A percentile compares a stretch with the other conserved stretches of the same genome.
Evolutionary conservation across 192 early-diverging fungal genomes (phyloP).

Genomic region (Backusella sp.): DNA sequence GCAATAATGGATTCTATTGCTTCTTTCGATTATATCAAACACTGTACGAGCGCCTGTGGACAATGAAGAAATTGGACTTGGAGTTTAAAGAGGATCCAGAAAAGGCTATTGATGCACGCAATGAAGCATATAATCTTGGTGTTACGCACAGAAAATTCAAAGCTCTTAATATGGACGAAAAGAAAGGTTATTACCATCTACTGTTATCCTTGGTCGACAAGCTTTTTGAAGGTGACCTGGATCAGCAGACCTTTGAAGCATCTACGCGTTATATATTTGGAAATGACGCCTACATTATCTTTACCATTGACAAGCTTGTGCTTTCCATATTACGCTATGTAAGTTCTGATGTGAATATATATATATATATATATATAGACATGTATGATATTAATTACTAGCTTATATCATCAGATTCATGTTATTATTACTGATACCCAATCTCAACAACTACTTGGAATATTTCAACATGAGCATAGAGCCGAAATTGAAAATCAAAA

Average conservation of each 20-base stretch:
- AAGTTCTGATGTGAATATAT: slow-evolving; percentile 6
- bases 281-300: slow-evolving; percentile 80
- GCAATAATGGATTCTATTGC: slow-evolving; percentile 81
- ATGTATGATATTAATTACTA: not conserved
- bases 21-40: slow-evolving; percentile 89
- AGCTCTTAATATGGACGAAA: slow-evolving; percentile 49
- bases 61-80: slow-evolving; percentile 73
- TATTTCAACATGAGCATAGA: slow-evolving; percentile 56
- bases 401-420: slow-evolving; percentile 3
- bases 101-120: slow-evolving; percentile 48
- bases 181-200: slow-evolving; percentile 67
- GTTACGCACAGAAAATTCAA: not conserved
- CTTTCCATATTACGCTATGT: slow-evolving; percentile 77
- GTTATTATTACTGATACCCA: slow-evolving; percentile 50
- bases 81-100: slow-evolving; percentile 54
- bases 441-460: slow-evolving; percentile 58
- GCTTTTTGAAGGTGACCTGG: slow-evolving; percentile 46
- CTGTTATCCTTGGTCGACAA: slow-evolving; percentile 72
- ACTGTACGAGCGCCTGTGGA: slow-evolving; percentile 74
- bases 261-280: slow-evolving; percentile 78
- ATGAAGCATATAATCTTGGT: slow-evolving; percentile 53
- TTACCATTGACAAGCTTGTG: slow-evolving; percentile 87
- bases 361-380: not conserved
- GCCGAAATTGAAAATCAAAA: not conserved
- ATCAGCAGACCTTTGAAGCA: slow-evolving; percentile 80